Base-by-base conservation (phyloP, 352 stramenopile species). In the Pythium grandisporangium region DNA sequence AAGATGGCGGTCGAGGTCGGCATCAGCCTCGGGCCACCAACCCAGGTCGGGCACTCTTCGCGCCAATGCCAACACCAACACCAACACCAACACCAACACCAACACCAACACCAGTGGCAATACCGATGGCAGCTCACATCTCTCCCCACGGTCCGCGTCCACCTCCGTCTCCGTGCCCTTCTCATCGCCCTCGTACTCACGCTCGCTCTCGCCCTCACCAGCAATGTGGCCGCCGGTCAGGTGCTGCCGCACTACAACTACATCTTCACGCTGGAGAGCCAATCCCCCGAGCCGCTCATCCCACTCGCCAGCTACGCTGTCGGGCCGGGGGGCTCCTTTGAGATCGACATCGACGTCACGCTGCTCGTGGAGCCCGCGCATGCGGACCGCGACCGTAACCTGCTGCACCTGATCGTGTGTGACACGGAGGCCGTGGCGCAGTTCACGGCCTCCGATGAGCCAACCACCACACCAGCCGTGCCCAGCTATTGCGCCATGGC, bases 341-440 rank as follows among this genome's bases (percentile, higher is more conserved):
- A 73, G 21, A 63, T 84, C 30, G 48, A 48, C 1, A 22, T 84
- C 17, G 53, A 60, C 19, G 51, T 84, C 7, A 52, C 62, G 52
- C 44, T 84, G 16, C 43, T 49, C 0, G 51, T 79, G 25, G 48
- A 55, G n/a, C 30, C 42, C 0, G 38, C 42, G 1, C 26, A 55
- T 24, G 48, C 48, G 1, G 65, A 68, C 27, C 25, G 37, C 33
- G 63, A 52, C 12, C 67, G 70, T 8, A 55, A 45, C 16, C 70
- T 81, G 63, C 55, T 81, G 3, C 53, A 79, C 24, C 24, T 84
- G 10, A 48, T 80, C 8, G 67, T 61, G 5, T 84, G 70, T 19
- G 63, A 72, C 37, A 40, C 45, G 6, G 22, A 51, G 21, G 41
- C 30, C 2, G 14, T 36, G 5, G 12, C 17, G 20, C 35, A 26